A percentile compares a stretch with the other conserved stretches of the same genome.
Conservation (phyloP, 441 rosid species). For the Gossypium aridum region DNA sequence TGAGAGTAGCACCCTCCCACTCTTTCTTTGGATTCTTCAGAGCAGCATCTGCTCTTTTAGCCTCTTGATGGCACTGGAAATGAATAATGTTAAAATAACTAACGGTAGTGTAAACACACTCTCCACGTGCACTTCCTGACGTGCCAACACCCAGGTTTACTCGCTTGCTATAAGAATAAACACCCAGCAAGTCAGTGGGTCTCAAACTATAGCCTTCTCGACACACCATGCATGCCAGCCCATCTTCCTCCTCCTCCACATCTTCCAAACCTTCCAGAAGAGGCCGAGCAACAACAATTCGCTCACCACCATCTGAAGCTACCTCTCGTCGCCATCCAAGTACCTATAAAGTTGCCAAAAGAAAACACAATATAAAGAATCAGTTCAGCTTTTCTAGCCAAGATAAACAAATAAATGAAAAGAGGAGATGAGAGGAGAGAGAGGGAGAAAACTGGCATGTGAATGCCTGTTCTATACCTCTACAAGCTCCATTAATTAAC, state of each 20-base stretch:
- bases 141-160: constrained; percentile 93
- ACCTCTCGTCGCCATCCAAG: constrained; percentile 92
- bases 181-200: constrained; percentile 92
- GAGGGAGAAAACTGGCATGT: not conserved
- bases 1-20: constrained; percentile 99
- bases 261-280: constrained; percentile 95
- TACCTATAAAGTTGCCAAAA: constrained; percentile 35
- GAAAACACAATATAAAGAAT: constrained; percentile 12
- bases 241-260: constrained; percentile 98
- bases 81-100: constrained; percentile 96
- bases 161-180: constrained; percentile 89
- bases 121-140: constrained; percentile 97
- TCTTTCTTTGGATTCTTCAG: constrained; percentile 98
- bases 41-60: constrained; percentile 98
- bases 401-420: not conserved
- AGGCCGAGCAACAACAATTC: constrained; percentile 83
- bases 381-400: constrained; percentile 5
- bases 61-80: constrained; percentile 99
- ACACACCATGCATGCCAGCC: constrained; percentile 99
- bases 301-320: constrained; percentile 91
- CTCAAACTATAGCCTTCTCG: constrained; percentile 98
- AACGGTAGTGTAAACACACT: constrained; percentile 97
- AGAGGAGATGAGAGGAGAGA: not conserved
- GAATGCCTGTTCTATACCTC: not conserved
- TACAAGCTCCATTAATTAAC: not conserved